These are phyloP conservation scores for Atkinsonella hypoxylon DNA, from an alignment of 2,329 filamentous ascomycete species.

Conservation along the genomic window DNA sequence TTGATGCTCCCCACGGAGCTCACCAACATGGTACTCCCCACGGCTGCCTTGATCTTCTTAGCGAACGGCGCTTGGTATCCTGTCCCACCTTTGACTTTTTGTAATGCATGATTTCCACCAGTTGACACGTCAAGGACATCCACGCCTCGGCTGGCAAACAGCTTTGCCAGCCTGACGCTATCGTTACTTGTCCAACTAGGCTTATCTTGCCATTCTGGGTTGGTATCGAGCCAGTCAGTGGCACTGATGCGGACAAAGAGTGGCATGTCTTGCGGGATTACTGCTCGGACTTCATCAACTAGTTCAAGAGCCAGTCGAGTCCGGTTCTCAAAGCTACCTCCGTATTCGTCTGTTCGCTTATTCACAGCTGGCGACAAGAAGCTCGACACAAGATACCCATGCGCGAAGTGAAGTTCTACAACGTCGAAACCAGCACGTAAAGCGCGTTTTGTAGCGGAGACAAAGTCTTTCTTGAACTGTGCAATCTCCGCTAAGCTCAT, in stretches of 20 bases:
- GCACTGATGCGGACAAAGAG: slow-evolving; percentile 62
- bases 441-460: slow-evolving; percentile 38
- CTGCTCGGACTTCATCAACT: slow-evolving; percentile 42
- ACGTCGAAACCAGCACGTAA: slow-evolving; percentile 37
- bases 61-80: slow-evolving; percentile 64
- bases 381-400: slow-evolving; percentile 48
- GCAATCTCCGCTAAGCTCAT: slow-evolving; percentile 55
- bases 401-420: slow-evolving; percentile 35
- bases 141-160: slow-evolving; percentile 54
- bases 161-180: slow-evolving; percentile 42
- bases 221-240: slow-evolving; percentile 57
- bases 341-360: slow-evolving; percentile 35
- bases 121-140: slow-evolving; percentile 65
- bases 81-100: slow-evolving; percentile 45
- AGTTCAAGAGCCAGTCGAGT: slow-evolving; percentile 45
- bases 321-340: slow-evolving; percentile 37
- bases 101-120: slow-evolving; percentile 49
- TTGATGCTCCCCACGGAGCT: slow-evolving; percentile 38
- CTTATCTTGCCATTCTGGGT: not conserved
- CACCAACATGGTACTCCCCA: slow-evolving; percentile 45
- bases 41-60: slow-evolving; percentile 55
- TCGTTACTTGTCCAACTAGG: not conserved
- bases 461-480: slow-evolving; percentile 45
- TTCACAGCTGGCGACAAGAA: slow-evolving; percentile 40
- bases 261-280: slow-evolving; percentile 56